Evolutionary conservation across 2,329 filamentous ascomycete genomes (phyloP).

Genomic region (Colletotrichum somersetense): DNA sequence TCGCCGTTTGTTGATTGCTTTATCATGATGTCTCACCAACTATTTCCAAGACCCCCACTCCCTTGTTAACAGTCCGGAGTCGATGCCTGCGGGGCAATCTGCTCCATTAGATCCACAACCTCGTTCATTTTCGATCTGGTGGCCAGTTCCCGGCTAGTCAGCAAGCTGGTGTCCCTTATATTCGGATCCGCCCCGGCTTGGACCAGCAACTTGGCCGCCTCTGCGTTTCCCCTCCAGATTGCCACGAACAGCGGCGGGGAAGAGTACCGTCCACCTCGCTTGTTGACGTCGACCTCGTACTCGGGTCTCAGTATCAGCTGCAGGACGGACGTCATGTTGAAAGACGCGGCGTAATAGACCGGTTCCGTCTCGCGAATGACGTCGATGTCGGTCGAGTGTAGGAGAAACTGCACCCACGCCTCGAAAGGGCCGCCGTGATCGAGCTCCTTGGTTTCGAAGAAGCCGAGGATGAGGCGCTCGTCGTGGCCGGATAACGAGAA

Average conservation of each 20-base stretch:
- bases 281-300: slow-evolving; percentile 42
- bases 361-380: slow-evolving; percentile 43
- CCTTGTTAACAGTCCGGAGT: background rate
- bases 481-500: slow-evolving; percentile 22
- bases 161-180: slow-evolving; percentile 2
- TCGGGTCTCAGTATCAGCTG: slow-evolving; percentile 43
- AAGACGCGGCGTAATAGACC: slow-evolving; percentile 46
- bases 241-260: slow-evolving; percentile 45
- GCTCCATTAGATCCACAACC: slow-evolving; percentile 15
- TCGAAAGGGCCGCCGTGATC: slow-evolving; percentile 43
- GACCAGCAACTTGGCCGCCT: slow-evolving; percentile 45
- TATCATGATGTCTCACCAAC: no score
- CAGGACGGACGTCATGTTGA: slow-evolving; percentile 45
- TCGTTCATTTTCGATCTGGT: background rate
- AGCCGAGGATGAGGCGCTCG: slow-evolving; percentile 43
- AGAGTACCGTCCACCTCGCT: slow-evolving; percentile 42
- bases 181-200: slow-evolving; percentile 45
- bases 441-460: slow-evolving; percentile 44
- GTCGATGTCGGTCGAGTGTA: slow-evolving; percentile 25
- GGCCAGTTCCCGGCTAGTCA: slow-evolving; percentile 25
- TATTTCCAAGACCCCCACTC: background rate
- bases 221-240: slow-evolving; percentile 41
- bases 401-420: slow-evolving; percentile 46
- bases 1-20: background rate
- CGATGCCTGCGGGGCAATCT: background rate